These are phyloP conservation scores for Agrostemma githago DNA, from an alignment of 148 eudicot species.

Conservation along the genomic window DNA sequence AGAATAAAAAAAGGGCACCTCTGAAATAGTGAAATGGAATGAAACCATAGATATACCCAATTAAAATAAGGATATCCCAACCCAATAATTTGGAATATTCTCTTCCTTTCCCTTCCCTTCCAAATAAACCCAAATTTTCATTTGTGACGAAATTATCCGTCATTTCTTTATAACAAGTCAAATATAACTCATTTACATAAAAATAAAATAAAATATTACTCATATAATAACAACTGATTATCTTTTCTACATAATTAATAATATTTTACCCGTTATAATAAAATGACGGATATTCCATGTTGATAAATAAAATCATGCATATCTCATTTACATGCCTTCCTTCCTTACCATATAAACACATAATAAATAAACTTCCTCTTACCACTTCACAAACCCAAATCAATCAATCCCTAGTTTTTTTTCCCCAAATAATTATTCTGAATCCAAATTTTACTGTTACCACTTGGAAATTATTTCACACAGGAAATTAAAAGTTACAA, in stretches of 20 bases:
- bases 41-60: conserved; percentile 31
- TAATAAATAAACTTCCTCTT: neutral
- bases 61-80: conserved; percentile 46
- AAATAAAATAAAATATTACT: no score
- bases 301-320: neutral
- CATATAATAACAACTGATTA: no score
- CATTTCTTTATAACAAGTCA: no score
- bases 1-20: neutral
- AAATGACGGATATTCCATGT: no score
- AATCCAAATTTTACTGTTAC: neutral
- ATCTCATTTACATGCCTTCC: conserved; percentile 20
- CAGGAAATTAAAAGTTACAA: neutral
- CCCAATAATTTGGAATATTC: conserved; percentile 34
- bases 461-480: neutral
- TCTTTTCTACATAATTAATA: no score
- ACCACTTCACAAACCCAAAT: neutral
- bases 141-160: no score
- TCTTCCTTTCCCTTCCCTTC: conserved; percentile 6
- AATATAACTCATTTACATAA: no score
- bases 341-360: neutral
- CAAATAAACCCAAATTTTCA: neutral
- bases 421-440: neutral
- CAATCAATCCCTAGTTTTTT: neutral
- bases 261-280: no score
- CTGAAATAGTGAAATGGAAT: conserved; percentile 21